Evolutionary conservation across 352 stramenopile species (phyloP), one percentile per base, ranked within the genome.

Genomic region (Pythium monospermum): DNA sequence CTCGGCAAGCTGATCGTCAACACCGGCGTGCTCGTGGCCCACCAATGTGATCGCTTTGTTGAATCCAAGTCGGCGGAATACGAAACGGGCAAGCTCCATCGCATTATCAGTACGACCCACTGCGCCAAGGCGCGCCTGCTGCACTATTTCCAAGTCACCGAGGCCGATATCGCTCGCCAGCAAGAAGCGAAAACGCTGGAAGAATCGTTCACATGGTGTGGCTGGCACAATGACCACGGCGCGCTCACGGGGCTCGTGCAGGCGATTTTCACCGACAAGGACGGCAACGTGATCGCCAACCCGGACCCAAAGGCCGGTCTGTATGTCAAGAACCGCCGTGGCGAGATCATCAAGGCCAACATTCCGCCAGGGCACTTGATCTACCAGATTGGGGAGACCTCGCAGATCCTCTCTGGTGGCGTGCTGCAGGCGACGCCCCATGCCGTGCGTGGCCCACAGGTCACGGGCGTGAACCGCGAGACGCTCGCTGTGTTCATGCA

Each of bases 401-500:
- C 90, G 15, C 94, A 99, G 69, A 94, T 99, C 51, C 86, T 98
- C 36, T 97, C 87, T 36, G 92, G 91, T 42, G 95, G 93, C 16
- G 73, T 79, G 22, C 67, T 99, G 12, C 83, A 96, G 58, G 93
- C 89, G 10, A 97, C 90, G 39, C 88, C 89, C 13, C 90, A 98
- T 49, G 87, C 89, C 30, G 95, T 98, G 22, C 68, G 89, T 48
- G 77, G 76, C 0, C 73, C 90, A 51, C 68, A 88, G 45, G 64
- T 89, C 33, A 69, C 79, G n/a, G 68, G 68, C 19, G 69, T 92
- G 30, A 88, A 85, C 56, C 83, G 96, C 51, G 91, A 97, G 61
- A 97, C 95, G 18, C 87, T 98, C 49, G 96, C 95, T 21, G 91
- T 99, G 22, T 99, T 99, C 70, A 97, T 99, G 90, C 87, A 99